phyloP scores from a whole-genome alignment of 768 basidiomycete species.

The Holtermanniella nyarrowii region DNA sequence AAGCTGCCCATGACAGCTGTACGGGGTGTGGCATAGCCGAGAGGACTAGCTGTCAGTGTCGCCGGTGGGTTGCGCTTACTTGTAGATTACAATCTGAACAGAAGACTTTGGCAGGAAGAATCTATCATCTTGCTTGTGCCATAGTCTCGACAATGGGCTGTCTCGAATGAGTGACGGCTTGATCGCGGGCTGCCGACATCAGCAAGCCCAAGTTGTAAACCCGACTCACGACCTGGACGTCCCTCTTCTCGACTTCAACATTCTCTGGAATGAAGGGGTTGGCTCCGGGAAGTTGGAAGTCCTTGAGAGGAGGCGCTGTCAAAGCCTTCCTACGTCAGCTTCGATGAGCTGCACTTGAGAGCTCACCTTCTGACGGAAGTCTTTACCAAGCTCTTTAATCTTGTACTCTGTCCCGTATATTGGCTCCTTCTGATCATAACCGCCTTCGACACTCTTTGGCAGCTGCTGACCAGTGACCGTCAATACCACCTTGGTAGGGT shows the following conservation, averaged over 20 bases:
- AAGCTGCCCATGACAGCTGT: conserved; percentile 70
- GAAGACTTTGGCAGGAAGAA: conserved; percentile 92
- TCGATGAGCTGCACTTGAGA: neutral
- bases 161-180: conserved; percentile 66
- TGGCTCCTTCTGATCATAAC: conserved; percentile 54
- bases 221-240: conserved; percentile 51
- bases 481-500: conserved; percentile 56
- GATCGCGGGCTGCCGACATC: conserved; percentile 48
- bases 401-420: conserved; percentile 87
- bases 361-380: conserved; percentile 49
- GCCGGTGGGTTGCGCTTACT: conserved; percentile 12
- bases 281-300: conserved; percentile 66
- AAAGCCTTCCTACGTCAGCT: conserved; percentile 48
- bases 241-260: conserved; percentile 68
- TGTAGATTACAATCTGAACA: conserved; percentile 49
- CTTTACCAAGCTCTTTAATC: conserved; percentile 48
- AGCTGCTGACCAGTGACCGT: conserved; percentile 70
- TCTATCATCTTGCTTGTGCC: conserved; percentile 95
- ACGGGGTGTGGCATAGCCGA: conserved; percentile 49
- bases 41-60: conserved; percentile 30
- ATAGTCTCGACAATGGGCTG: conserved; percentile 61
- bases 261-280: conserved; percentile 87
- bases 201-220: conserved; percentile 3
- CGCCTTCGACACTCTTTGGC: conserved; percentile 49
- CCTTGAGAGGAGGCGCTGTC: conserved; percentile 47